A percentile compares a stretch with the other conserved stretches of the same genome.
Conservation (phyloP, 2,329 filamentous ascomycete genomes). For the Apiospora phragmitis region DNA sequence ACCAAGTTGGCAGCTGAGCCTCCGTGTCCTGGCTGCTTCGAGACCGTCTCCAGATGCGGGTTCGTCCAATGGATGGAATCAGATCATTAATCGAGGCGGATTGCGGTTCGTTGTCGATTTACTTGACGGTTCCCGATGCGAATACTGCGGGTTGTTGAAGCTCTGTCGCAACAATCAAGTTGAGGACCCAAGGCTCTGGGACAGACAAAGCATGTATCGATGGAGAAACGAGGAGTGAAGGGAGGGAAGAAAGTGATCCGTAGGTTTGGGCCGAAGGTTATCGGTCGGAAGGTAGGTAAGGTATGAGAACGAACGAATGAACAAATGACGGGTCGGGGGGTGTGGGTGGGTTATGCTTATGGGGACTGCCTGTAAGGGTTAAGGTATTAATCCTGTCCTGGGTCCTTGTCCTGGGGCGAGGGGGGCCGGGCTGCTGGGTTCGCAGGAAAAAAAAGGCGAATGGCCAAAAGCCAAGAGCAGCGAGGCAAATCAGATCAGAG, state of each 20-base stretch:
- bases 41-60: background rate
- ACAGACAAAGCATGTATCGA: conserved; percentile 4
- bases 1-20: conserved; percentile 1
- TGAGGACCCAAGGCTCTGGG: background rate
- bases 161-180: background rate
- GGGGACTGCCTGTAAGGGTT: background rate
- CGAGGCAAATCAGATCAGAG: conserved; percentile 6
- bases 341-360: conserved; percentile 6
- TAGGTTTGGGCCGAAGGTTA: conserved; percentile 7
- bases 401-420: background rate
- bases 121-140: background rate
- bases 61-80: background rate
- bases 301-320: conserved; percentile 6
- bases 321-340: conserved; percentile 6
- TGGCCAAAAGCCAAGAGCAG: background rate
- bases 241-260: background rate
- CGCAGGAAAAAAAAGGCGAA: background rate
- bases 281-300: conserved; percentile 2
- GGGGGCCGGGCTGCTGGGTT: conserved; percentile 5
- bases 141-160: background rate
- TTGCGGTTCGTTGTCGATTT: background rate
- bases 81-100: background rate
- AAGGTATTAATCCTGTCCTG: background rate
- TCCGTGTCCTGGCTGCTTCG: background rate
- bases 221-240: conserved; percentile 1